phyloP scores from a whole-genome alignment of 106 monocot species.

The Alisma plantagoaquatica region DNA sequence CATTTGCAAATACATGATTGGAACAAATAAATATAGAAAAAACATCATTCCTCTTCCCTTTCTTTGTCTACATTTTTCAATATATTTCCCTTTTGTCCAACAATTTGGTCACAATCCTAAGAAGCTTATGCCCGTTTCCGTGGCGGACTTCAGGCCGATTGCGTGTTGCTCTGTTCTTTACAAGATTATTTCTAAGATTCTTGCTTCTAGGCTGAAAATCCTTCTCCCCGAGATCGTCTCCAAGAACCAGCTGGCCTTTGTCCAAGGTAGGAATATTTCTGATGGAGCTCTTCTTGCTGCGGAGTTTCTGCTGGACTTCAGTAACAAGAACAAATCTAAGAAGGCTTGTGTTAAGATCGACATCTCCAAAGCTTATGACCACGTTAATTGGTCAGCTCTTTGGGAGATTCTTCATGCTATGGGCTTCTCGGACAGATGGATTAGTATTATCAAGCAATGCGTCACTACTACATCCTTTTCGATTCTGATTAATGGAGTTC shows the following conservation, averaged over 20 bases:
- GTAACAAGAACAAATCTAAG: background rate
- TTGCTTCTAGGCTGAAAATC: background rate
- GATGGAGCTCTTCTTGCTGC: background rate
- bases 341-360: background rate
- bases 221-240: background rate
- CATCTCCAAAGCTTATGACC: background rate
- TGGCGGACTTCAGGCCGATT: too few relatives aligned
- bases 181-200: background rate
- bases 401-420: too few relatives aligned
- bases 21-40: too few relatives aligned
- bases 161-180: too few relatives aligned
- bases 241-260: background rate
- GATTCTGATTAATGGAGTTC: background rate
- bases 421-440: too few relatives aligned
- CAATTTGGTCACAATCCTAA: too few relatives aligned
- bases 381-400: too few relatives aligned
- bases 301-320: background rate
- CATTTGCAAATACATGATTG: too few relatives aligned
- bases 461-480: background rate
- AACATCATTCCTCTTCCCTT: too few relatives aligned
- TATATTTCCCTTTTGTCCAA: too few relatives aligned
- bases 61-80: too few relatives aligned
- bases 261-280: background rate
- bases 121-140: too few relatives aligned
- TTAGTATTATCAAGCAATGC: background rate